These are phyloP conservation scores for Amanita pallidorosea DNA, from an alignment of 768 basidiomycete species.

Conservation along the genomic window DNA sequence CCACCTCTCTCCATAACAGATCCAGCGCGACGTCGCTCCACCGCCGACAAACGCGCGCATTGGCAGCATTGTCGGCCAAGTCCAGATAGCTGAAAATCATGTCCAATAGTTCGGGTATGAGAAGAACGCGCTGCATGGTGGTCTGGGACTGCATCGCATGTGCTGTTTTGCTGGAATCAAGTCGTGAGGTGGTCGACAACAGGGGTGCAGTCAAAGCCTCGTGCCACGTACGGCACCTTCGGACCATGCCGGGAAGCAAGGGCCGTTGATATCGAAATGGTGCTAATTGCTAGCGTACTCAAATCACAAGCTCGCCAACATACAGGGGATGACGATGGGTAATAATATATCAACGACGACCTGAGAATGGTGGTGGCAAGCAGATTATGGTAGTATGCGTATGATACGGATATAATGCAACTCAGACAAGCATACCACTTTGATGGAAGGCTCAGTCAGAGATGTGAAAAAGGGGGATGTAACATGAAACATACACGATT, in stretches of 20 bases:
- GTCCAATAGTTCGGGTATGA: constrained; percentile 49
- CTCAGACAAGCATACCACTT: constrained; percentile 36
- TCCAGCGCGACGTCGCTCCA: constrained; percentile 54
- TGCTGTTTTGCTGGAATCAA: not conserved
- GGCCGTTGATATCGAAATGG: too few relatives aligned
- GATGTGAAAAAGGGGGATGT: constrained; percentile 1
- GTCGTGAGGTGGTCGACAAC: too few relatives aligned
- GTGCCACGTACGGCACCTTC: too few relatives aligned
- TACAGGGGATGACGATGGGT: too few relatives aligned
- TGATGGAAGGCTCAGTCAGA: constrained; percentile 11
- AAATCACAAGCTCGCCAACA: too few relatives aligned
- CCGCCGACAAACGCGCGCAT: constrained; percentile 43
- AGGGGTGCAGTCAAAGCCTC: too few relatives aligned
- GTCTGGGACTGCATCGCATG: not conserved
- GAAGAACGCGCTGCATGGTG: constrained; percentile 28
- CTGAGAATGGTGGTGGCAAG: too few relatives aligned
- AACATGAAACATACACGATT: constrained; percentile 20
- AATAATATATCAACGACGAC: too few relatives aligned
- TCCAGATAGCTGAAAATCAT: constrained; percentile 43
- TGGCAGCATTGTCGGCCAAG: constrained; percentile 24
- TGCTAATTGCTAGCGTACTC: too few relatives aligned
- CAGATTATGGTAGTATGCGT: too few relatives aligned
- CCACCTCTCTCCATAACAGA: constrained; percentile 45
- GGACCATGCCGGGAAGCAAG: too few relatives aligned
- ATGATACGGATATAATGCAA: not conserved